Evolutionary conservation across 495 filamentous ascomycete genomes (phyloP), one percentile per base, ranked within the genome.

Genomic region (Daldinia vernicosa): DNA sequence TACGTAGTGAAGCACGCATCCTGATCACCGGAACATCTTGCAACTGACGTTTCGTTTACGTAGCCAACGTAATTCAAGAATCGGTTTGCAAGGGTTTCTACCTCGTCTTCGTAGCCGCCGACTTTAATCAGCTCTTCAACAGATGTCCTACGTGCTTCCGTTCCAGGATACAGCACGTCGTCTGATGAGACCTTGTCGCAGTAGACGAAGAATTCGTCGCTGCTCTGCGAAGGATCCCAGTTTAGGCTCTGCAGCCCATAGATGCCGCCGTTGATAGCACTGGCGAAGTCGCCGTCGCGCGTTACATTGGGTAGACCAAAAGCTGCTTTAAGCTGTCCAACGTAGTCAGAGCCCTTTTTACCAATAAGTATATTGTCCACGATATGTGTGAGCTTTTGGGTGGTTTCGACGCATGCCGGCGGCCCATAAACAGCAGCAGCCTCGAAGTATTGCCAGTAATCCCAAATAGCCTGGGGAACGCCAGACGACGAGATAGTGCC

Each of bases 371-470:
- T 88, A 30, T 84, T 88, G 75, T 94, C 91, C 6, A 90, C 79
- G 30, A 91, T 78, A 62, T 91, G 80, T 24, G 79, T 83, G 0
- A 91, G 78, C 58, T 86, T 86, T 69, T 88, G 87, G 1, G 84
- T 86, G 6, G 81, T 78, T 0, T 74, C 67, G 32, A 92, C 84
- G 70, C 90, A 92, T 27, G 80, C 80, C 11, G 77, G 77, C 0
- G 80, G 82, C 0, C 71, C 77, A 47, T 84, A 90, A 17, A 86
- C 76, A 0, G 88, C 83, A 22, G 90, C 85, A 0, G 90, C 88
- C 74, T 90, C 89, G 68, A 82, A 91, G 79, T 92, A 92, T 62
- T 88, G 62, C 89, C 89, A 92, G 74, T 87, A 93, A 61, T 92
- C 89, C 71, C 85, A 87, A 53, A 92, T 90, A 6, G 91, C 90